Evolutionary conservation across 768 basidiomycete genomes (phyloP), one percentile per base, ranked within the genome.

Genomic region (Tylopilus sp.): DNA sequence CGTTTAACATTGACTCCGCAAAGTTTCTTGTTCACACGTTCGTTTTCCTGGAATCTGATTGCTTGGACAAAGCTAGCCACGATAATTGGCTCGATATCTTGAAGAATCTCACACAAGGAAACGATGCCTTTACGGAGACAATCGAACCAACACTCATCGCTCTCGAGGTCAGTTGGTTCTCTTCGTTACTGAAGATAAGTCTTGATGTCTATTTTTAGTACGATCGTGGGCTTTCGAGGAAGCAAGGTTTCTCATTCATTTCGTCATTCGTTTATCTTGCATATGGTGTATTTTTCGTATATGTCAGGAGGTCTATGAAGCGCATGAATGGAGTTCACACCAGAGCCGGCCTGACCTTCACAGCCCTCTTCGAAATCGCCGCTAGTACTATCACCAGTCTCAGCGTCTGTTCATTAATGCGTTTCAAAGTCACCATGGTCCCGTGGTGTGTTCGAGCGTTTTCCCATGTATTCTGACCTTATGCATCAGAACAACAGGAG

Each of bases 351-450:
- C 74, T 99, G 29, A 89, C 92, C 1, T 89, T 98, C 67, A 98
- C 96, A 3, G 96, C 93, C 13, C 75, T 95, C 26, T 87, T 96
- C 21, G 93, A 98, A 71, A 86, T 98, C 38, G 76, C 86, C 8
- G 92, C 91, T 53, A 95, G 92, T 74, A 93, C 96, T 0, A 83
- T 99, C 59, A 97, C 95, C 48, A 92, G 90, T 61, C 78, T 97
- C 42, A 94, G 92, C 63, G 91, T 97, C 30, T 92, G 93, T 63
- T 91, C 92, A 7, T 76, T 98, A 21, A 83, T 90, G 40, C 92
- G 93, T 1, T 93, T 92, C 71, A 86, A 84, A 60, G 81, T 93
- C 14, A 92, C 88, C 3, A 86, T 94, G 83, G 89, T 94, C 24
- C 92, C 92, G 40, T 92, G 88, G 92, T 90, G 71, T 60, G 77